Conservation (phyloP, 495 filamentous ascomycete genomes). For the Hyaloscypha hepaticicola region DNA sequence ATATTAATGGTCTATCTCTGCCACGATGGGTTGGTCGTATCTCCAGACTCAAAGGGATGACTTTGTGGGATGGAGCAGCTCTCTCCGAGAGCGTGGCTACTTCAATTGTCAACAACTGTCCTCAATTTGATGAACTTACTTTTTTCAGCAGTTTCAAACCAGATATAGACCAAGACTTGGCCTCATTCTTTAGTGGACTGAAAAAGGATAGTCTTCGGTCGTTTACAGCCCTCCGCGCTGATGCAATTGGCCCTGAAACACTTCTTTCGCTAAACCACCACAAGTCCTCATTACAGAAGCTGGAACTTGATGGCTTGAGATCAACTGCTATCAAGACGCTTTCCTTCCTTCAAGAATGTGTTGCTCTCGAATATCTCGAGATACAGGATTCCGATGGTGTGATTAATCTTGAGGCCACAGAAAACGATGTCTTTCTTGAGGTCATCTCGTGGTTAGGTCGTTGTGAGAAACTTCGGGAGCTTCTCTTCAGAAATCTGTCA, state of each 20-base stretch:
- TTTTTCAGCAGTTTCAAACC: constrained; percentile 45
- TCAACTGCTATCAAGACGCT: constrained; percentile 48
- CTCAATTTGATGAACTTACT: constrained; percentile 57
- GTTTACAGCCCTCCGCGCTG: constrained; percentile 56
- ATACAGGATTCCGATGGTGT: constrained; percentile 45
- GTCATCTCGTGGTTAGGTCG: constrained; percentile 53
- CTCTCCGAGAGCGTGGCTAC: constrained; percentile 51
- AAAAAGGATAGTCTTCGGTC: constrained; percentile 56
- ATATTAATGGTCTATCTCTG: constrained; percentile 33
- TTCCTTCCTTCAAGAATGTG: constrained; percentile 49
- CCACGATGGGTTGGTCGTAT: constrained; percentile 39
- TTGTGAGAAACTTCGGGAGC: constrained; percentile 51
- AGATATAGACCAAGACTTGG: constrained; percentile 51
- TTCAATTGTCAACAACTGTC: constrained; percentile 58
- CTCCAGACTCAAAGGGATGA: constrained; percentile 43
- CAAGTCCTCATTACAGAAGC: constrained; percentile 50
- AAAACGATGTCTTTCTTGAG: constrained; percentile 50
- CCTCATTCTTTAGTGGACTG: constrained; percentile 57
- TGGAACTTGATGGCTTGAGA: constrained; percentile 53
- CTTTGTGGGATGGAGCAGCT: constrained; percentile 56
- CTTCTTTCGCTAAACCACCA: constrained; percentile 61
- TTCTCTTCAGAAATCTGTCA: constrained; percentile 52
- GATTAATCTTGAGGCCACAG: constrained; percentile 42
- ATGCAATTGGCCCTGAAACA: constrained; percentile 51
- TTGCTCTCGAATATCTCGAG: constrained; percentile 48